Conservation (phyloP, 805 yeast genomes). For the Ogataea saltuana region DNA sequence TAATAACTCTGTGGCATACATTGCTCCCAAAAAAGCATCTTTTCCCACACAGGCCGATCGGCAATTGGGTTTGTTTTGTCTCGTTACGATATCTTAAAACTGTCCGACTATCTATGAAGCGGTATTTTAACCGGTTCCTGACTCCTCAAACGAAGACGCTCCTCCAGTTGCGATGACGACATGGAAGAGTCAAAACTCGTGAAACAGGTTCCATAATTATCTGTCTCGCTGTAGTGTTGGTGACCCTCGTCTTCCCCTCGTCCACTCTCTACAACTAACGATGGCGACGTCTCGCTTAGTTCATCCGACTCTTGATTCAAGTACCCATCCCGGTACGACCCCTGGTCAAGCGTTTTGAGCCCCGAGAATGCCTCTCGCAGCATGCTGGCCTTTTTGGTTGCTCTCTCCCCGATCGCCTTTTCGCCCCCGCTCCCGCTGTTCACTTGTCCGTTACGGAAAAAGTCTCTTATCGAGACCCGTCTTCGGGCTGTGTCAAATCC, state of each 20-base stretch:
- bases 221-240: too few species aligned
- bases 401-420: background rate
- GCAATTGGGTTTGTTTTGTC: too few species aligned
- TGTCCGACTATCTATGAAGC: background rate
- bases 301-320: background rate
- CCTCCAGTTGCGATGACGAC: constrained; percentile 5
- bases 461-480: constrained; percentile 12
- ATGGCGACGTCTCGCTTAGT: constrained; percentile 3
- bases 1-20: too few species aligned
- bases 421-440: too few species aligned
- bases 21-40: too few species aligned
- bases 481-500: constrained; percentile 6
- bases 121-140: background rate
- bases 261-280: constrained; percentile 4
- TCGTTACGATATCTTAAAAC: too few species aligned
- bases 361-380: constrained; percentile 1
- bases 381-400: background rate
- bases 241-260: background rate
- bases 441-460: constrained; percentile 4
- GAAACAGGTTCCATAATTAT: background rate
- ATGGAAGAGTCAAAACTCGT: constrained; percentile 4
- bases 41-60: too few species aligned
- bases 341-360: background rate
- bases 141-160: constrained; percentile 1
- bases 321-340: background rate